Conservation (phyloP, 768 basidiomycete species). For the Amanita phalloides region DNA sequence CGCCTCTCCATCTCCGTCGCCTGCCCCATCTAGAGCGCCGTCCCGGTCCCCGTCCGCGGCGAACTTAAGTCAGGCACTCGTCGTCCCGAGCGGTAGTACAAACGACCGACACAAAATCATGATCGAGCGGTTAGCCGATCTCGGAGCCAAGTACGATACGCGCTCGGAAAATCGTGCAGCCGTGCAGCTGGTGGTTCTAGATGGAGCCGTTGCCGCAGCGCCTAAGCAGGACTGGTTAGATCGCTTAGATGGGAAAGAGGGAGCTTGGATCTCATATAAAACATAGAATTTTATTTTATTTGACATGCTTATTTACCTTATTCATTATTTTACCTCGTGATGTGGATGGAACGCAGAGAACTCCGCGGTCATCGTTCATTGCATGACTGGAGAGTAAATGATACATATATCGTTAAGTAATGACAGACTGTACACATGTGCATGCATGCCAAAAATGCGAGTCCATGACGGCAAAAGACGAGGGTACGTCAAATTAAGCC, state of each 20-base stretch:
- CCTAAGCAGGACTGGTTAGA: constrained; percentile 3
- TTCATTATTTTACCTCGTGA: too few species aligned
- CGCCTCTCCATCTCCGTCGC: neutral
- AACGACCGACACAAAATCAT: neutral
- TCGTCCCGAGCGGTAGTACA: neutral
- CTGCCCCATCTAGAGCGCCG: neutral
- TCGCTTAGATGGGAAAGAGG: neutral
- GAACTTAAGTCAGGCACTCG: neutral
- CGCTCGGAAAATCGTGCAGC: neutral
- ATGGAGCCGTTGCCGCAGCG: neutral
- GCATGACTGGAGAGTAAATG: neutral
- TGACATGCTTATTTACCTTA: too few species aligned
- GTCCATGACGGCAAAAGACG: too few species aligned
- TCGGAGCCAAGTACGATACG: neutral
- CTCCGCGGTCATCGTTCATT: too few species aligned
- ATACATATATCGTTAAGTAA: neutral
- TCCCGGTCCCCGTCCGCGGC: constrained; percentile 1
- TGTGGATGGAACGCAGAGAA: neutral
- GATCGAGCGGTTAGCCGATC: neutral
- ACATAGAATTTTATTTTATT: neutral
- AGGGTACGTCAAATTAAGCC: too few species aligned
- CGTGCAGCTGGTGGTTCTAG: neutral
- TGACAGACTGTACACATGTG: neutral
- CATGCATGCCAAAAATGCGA: neutral
- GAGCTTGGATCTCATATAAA: neutral